Conservation (phyloP, 225 moss, liverwort and hornwort genomes). For the Physcomitrium patens region DNA sequence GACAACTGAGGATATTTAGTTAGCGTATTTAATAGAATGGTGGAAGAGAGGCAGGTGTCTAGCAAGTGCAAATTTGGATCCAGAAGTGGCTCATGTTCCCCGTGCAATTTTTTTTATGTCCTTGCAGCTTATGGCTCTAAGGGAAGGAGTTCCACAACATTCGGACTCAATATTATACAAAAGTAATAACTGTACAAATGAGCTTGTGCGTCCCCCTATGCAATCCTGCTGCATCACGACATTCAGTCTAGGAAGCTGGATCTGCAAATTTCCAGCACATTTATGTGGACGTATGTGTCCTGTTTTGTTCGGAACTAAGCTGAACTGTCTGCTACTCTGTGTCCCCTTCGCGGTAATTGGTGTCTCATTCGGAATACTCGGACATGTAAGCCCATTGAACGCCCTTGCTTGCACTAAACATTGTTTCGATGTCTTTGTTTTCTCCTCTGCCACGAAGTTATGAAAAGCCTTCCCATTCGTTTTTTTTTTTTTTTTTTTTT, state of each 20-base stretch:
- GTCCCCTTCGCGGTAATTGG: slow-evolving; percentile 19
- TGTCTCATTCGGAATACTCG: background rate
- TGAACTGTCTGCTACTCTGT: slow-evolving; percentile 25
- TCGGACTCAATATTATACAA: slow-evolving; percentile 1
- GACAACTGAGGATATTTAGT: too few relatives aligned
- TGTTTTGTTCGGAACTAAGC: slow-evolving; percentile 34
- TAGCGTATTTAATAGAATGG: too few relatives aligned
- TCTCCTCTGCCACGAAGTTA: background rate
- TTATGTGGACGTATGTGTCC: background rate
- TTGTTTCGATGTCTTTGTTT: too few relatives aligned
- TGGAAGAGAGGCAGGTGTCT: too few relatives aligned
- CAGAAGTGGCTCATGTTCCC: too few relatives aligned
- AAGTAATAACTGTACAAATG: slow-evolving; percentile 14
- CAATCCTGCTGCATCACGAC: background rate
- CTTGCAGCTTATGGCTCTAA: slow-evolving; percentile 12
- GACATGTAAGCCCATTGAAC: slow-evolving; percentile 8
- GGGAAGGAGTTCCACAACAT: slow-evolving; percentile 2
- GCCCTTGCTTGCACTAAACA: too few relatives aligned
- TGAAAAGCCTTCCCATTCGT: too few relatives aligned
- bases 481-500: too few relatives aligned
- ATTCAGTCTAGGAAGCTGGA: background rate
- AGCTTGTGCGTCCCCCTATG: background rate
- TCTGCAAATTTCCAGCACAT: background rate
- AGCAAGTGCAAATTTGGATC: too few relatives aligned
- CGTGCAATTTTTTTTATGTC: too few relatives aligned